Percentiles rank a stretch among this genome's conserved stretches.
Evolutionary conservation across 305 asterid species (phyloP).

Genomic region (Fraxinus xanthoxyloides): DNA sequence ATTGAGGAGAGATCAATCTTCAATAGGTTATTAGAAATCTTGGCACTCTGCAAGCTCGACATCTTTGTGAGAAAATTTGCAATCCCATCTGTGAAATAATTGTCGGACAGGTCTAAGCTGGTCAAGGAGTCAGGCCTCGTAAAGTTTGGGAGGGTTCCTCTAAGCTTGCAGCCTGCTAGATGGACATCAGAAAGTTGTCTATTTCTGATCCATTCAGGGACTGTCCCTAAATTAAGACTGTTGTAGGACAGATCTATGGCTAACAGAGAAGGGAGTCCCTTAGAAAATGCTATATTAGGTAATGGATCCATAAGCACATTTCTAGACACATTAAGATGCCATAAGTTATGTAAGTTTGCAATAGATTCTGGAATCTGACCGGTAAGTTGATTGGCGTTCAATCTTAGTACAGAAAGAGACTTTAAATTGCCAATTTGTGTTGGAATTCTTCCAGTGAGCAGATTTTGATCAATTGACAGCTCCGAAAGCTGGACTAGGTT

Average conservation of each 20-base stretch:
- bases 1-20: conserved; percentile 53
- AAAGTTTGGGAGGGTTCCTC: conserved; percentile 71
- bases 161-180: conserved; percentile 73
- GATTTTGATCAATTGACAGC: conserved; percentile 74
- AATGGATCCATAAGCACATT: conserved; percentile 62
- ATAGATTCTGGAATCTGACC: conserved; percentile 83
- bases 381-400: conserved; percentile 62
- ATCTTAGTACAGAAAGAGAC: conserved; percentile 56
- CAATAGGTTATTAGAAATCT: conserved; percentile 64
- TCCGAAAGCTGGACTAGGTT: conserved; percentile 48
- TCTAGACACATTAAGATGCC: conserved; percentile 83
- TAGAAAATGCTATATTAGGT: conserved; percentile 46
- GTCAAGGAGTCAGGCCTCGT: conserved; percentile 59
- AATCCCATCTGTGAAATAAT: conserved; percentile 63
- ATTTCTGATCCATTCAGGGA: conserved; percentile 71
- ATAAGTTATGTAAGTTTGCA: conserved; percentile 51
- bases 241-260: conserved; percentile 86
- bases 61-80: conserved; percentile 49
- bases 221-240: conserved; percentile 47
- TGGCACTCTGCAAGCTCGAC: conserved; percentile 52
- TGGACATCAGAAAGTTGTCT: conserved; percentile 66
- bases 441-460: conserved; percentile 63
- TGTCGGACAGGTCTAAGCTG: conserved; percentile 74
- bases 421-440: conserved; percentile 55
- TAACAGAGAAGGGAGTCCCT: conserved; percentile 58